Conservation (phyloP, 768 basidiomycete genomes). For the Leccinum barrowsii region DNA sequence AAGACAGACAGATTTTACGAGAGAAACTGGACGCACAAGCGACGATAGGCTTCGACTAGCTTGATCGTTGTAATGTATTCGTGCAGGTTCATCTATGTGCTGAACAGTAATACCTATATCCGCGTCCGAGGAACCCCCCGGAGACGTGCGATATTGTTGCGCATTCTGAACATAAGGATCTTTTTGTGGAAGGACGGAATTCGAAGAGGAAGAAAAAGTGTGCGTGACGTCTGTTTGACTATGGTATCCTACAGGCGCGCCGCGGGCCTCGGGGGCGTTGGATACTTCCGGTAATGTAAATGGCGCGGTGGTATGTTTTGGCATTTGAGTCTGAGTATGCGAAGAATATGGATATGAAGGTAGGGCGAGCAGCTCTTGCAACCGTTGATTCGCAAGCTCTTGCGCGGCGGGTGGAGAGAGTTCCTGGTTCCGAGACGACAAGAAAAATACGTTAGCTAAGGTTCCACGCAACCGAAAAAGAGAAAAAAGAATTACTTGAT, state of each 20-base stretch:
- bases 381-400: slow-evolving; percentile 18
- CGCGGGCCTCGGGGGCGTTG: not conserved
- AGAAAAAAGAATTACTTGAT: slow-evolving; percentile 1
- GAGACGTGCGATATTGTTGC: slow-evolving; percentile 4
- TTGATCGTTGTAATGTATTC: slow-evolving; percentile 13
- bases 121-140: not conserved
- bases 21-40: slow-evolving; percentile 18
- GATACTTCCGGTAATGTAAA: not conserved
- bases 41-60: slow-evolving; percentile 20
- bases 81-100: slow-evolving; percentile 9
- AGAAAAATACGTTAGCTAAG: not conserved
- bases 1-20: not conserved
- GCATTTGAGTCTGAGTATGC: not conserved
- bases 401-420: not conserved
- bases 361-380: slow-evolving; percentile 24
- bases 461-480: not conserved
- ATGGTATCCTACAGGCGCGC: not conserved
- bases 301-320: not conserved
- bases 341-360: not conserved
- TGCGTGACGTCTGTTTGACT: not conserved
- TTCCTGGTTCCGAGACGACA: not conserved
- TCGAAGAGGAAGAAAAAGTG: slow-evolving; percentile 5
- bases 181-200: not conserved
- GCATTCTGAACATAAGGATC: slow-evolving; percentile 2
- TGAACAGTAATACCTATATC: slow-evolving; percentile 18